A percentile compares a stretch with the other conserved stretches of the same genome.
phyloP scores from a whole-genome alignment of 495 filamentous ascomycete genomes.

The Talaromyces borbonicus region DNA sequence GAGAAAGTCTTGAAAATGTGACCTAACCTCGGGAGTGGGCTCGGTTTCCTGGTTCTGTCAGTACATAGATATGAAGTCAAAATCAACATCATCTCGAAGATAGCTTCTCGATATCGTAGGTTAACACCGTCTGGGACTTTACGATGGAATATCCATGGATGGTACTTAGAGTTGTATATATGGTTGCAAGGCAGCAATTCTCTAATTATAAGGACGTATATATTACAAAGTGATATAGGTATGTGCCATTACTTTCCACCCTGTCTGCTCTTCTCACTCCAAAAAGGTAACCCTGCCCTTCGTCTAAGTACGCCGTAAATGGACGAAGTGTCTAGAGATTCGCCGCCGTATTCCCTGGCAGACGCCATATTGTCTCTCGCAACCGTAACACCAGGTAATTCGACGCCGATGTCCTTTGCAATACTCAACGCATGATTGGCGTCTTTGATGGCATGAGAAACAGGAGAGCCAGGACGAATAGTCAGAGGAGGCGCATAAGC shows the following conservation, averaged over 20 bases:
- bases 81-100: background rate
- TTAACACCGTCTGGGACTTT: too few relatives aligned
- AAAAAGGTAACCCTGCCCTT: conserved; percentile 33
- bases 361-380: conserved; percentile 31
- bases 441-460: conserved; percentile 38
- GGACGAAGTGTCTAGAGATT: conserved; percentile 34
- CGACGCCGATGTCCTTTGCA: conserved; percentile 23
- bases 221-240: background rate
- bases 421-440: conserved; percentile 31
- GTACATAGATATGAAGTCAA: conserved; percentile 5
- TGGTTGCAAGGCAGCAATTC: too few relatives aligned
- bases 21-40: background rate
- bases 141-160: too few relatives aligned
- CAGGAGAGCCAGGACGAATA: conserved; percentile 35
- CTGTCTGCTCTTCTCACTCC: conserved; percentile 38
- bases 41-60: background rate
- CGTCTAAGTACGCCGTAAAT: conserved; percentile 37
- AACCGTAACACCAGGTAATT: conserved; percentile 30
- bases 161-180: too few relatives aligned
- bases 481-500: conserved; percentile 34
- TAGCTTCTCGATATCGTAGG: too few relatives aligned
- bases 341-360: conserved; percentile 31
- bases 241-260: conserved; percentile 8
- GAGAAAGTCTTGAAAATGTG: too few relatives aligned
- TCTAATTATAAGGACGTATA: conserved; percentile 2